phyloP scores from a whole-genome alignment of 306 rosid species.

The Trifolium repens region DNA sequence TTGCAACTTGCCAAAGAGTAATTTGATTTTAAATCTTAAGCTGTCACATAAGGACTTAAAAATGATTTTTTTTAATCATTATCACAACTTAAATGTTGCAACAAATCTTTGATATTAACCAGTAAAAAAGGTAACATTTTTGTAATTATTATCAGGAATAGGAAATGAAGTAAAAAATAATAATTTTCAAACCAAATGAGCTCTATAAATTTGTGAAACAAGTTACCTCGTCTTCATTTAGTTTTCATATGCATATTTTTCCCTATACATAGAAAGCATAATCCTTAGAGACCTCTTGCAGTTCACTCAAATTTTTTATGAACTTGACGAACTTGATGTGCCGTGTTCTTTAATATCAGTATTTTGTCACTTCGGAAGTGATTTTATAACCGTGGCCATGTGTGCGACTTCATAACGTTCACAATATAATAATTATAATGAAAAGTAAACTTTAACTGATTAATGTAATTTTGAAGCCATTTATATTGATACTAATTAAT shows the following conservation, averaged over 20 bases:
- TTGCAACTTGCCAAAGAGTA: conserved; percentile 34
- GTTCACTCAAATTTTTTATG: not conserved
- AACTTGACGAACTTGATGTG: not conserved
- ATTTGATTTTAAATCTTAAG: conserved; percentile 34
- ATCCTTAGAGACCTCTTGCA: no score
- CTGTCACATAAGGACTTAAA: conserved; percentile 24
- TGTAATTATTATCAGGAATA: not conserved
- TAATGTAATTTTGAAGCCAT: not conserved
- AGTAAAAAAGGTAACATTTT: no score
- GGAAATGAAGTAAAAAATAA: not conserved
- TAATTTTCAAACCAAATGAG: no score
- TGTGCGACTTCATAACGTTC: no score
- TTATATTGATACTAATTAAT: conserved; percentile 38
- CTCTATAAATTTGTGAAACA: no score
- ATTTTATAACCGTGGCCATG: no score
- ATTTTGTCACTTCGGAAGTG: no score
- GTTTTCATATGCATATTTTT: no score
- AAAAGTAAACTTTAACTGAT: no score
- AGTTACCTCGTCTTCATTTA: no score
- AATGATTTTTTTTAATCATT: conserved; percentile 16
- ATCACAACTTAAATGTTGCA: conserved; percentile 11
- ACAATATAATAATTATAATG: no score
- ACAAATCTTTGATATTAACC: not conserved
- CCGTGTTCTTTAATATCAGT: conserved; percentile 4
- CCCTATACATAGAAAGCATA: no score